Percentiles rank a stretch among this genome's conserved stretches.
These are phyloP conservation scores for Leccinum subtestaceum DNA, from an alignment of 768 basidiomycete genomes.

Conservation along the genomic window DNA sequence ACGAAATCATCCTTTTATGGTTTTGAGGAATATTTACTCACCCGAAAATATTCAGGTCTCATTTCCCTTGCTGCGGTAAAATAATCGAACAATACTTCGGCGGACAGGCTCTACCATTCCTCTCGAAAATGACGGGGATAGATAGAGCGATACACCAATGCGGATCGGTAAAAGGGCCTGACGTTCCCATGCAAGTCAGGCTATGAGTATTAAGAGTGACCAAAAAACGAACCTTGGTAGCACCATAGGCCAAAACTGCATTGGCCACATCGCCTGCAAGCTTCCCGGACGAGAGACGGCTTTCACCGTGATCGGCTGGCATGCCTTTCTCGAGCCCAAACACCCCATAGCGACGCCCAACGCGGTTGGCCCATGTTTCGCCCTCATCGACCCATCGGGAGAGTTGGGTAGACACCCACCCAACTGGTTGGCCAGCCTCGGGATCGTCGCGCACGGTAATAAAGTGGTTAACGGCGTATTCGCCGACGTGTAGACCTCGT, in stretches of 20 bases:
- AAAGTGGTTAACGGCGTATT: slow-evolving; percentile 51
- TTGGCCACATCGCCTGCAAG: slow-evolving; percentile 80
- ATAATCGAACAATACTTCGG: slow-evolving; percentile 20
- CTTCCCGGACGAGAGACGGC: slow-evolving; percentile 29
- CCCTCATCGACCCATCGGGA: slow-evolving; percentile 76
- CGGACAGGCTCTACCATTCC: slow-evolving; percentile 61
- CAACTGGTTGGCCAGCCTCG: slow-evolving; percentile 15
- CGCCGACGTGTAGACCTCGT: slow-evolving; percentile 65
- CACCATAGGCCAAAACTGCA: slow-evolving; percentile 76
- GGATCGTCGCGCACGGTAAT: background rate
- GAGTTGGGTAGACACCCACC: slow-evolving; percentile 45
- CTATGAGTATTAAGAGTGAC: background rate
- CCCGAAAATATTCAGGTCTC: slow-evolving; percentile 7
- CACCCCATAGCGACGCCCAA: slow-evolving; percentile 75
- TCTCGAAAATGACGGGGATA: slow-evolving; percentile 72
- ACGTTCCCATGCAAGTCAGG: background rate
- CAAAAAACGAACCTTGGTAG: slow-evolving; percentile 59
- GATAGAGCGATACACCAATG: slow-evolving; percentile 67
- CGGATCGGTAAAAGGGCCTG: slow-evolving; percentile 75
- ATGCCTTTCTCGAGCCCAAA: slow-evolving; percentile 69
- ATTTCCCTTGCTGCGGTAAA: slow-evolving; percentile 8
- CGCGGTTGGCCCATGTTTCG: slow-evolving; percentile 61
- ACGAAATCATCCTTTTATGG: slow-evolving; percentile 51
- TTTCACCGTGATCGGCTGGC: slow-evolving; percentile 4
- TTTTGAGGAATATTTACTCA: slow-evolving; percentile 25